Base-by-base conservation (phyloP, 768 basidiomycete species). In the Pholiota conissans region DNA sequence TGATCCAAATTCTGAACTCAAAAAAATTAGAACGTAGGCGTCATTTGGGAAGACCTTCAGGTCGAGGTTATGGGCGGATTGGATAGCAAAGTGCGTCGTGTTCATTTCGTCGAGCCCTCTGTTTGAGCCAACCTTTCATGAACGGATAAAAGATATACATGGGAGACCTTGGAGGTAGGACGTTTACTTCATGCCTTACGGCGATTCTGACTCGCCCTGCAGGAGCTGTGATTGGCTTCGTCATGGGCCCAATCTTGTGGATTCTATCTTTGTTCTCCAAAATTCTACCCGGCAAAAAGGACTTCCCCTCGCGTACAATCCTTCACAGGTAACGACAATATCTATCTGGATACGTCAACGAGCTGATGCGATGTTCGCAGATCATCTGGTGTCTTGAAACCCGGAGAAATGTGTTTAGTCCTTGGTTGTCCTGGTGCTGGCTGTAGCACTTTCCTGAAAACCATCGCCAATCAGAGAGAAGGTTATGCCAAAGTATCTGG, bases 321-420 rank as follows among this genome's bases (percentile, higher is more conserved):
- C 71, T 88, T 18, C 81, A 87, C 65, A 83, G 83, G 84, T 86
- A 56, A 32, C 13, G 6, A 32, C 6, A 6, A 13, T 32, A 6
- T 13, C 6, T 6, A 6, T 32, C 13, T 32, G 7, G 30, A 32
- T 32, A 32, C 7, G 30, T 32, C 13, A 13, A 6, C 13, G 13
- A 6, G 13, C 30, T 32, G 13, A 32, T 13, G 30, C 29, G n/a
- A 24, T 8, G 52, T 35, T 18, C 22, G 11, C 11, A 85, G 86
- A 60, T 81, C 82, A 20, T 85, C 84, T 6, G 92, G 91, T 37
- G 75, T 86, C 16, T 71, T 92, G 37, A 86, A 89, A 60, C 83
- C 90, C 0, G 86, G 91, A 16, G 88, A 95, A 77, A 94, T 95
- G 92, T 87, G 91, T 66, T 80, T 93, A 5, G 91, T 90, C 20